A percentile compares a stretch with the other conserved stretches of the same genome.
Evolutionary conservation across 129 eudicot species (phyloP).

Genomic region (Centrapalus pauciflorus): DNA sequence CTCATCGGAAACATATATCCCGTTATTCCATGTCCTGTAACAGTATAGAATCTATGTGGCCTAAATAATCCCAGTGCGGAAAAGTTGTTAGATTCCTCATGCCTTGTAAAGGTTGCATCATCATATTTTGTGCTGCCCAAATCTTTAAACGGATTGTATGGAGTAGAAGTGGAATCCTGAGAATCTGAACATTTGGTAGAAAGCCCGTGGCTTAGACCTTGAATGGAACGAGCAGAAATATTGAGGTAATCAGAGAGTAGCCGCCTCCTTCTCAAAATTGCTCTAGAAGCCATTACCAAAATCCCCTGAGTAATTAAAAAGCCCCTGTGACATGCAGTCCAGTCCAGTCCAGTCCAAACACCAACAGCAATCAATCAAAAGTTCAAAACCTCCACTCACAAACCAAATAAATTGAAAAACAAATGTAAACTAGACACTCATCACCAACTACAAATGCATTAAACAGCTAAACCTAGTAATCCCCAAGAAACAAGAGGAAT

Average conservation of each 20-base stretch:
- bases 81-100: conserved; percentile 18
- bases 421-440: neutral
- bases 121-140: conserved; percentile 23
- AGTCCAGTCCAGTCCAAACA: conserved; percentile 4
- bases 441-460: neutral
- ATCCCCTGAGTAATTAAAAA: neutral
- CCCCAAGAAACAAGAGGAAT: neutral
- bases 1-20: conserved; percentile 32
- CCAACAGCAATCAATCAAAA: neutral
- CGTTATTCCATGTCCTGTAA: conserved; percentile 28
- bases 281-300: conserved; percentile 69
- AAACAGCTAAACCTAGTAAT: neutral
- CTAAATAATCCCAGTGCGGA: conserved; percentile 28
- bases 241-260: conserved; percentile 42
- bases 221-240: conserved; percentile 32
- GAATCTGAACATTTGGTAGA: conserved; percentile 29
- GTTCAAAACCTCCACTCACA: neutral
- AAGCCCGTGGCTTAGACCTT: conserved; percentile 45
- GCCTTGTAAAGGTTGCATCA: conserved; percentile 14
- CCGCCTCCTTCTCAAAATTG: conserved; percentile 55
- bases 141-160: conserved; percentile 18
- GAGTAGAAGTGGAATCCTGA: conserved; percentile 21
- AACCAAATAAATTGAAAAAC: conserved; percentile 1
- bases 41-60: conserved; percentile 18
- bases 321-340: conserved; percentile 1